These are phyloP conservation scores for Lolium multiflorum DNA, from an alignment of 176 grass and related monocot genomes.

Conservation along the genomic window DNA sequence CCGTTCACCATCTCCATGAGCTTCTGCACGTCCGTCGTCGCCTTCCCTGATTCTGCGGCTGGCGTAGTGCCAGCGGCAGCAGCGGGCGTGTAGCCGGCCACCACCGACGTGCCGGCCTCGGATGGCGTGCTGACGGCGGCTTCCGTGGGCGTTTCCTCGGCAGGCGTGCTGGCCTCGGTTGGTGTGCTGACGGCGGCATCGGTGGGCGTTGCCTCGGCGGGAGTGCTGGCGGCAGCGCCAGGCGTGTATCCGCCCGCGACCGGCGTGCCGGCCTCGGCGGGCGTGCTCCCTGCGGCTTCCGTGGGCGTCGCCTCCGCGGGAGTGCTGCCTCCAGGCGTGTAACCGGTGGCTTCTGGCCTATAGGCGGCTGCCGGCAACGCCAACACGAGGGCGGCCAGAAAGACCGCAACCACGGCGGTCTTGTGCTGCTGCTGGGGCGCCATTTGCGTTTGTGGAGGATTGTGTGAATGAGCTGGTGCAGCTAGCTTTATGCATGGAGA, in stretches of 20 bases:
- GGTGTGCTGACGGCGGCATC: neutral
- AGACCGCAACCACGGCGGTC: neutral
- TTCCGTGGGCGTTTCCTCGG: neutral
- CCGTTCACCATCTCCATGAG: neutral
- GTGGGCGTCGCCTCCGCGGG: neutral
- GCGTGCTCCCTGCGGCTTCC: neutral
- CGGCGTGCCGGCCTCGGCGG: neutral
- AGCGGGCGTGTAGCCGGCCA: too few species aligned
- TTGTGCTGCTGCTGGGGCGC: neutral
- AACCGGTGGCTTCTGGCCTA: neutral
- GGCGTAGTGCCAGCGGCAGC: slow-evolving; percentile 7
- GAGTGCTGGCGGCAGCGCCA: neutral
- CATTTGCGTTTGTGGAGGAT: neutral
- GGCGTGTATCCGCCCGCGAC: neutral
- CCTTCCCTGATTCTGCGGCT: neutral
- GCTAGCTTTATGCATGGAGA: neutral
- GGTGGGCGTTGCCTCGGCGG: neutral
- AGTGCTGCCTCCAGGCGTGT: neutral
- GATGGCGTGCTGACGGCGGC: neutral
- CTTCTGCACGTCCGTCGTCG: slow-evolving; percentile 1
- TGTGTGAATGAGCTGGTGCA: neutral
- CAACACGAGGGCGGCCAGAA: neutral
- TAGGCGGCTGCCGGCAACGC: neutral
- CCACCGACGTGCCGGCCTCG: too few species aligned
- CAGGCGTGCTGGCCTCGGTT: neutral